Evolutionary conservation across 1,284 basidiomycete species (phyloP), one percentile per base, ranked within the genome.

Genomic region (Heliocybe sulcata): DNA sequence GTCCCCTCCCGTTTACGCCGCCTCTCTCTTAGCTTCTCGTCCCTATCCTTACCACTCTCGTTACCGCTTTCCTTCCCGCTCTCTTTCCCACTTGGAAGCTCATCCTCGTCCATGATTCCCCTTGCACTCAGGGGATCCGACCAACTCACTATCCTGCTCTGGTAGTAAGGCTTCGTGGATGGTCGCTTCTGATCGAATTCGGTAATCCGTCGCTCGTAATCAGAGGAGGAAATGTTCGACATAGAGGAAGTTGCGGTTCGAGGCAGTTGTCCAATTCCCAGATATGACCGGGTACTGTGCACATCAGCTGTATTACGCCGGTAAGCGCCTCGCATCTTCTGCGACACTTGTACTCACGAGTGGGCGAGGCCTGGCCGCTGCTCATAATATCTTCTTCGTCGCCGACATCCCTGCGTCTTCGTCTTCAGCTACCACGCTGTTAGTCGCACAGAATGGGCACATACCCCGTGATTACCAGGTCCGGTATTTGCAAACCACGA

Each of bases 301-400:
- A 68, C 64, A 58, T 71, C 66, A 53, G 75, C 72, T 74, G 49
- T 23, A 59, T 52, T 16, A 38, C 3, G n/a, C 19, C 19, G 38
- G 19, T 42, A 42, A 42, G n/a, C 19, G 38, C n/a, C 55, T 35
- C 22, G 29, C 53, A 45, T 53, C 54, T 26, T 11, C 35, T 29
- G 55, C 54, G 47, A 23, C 12, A n/a, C 11, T 26, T 6, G 22
- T 9, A 75, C 79, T 59, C 63, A 84, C 85, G 82, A 58, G 77
- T 70, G 6, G 87, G 87, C 22, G 86, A 90, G 8, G 75, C 80
- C 63, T 87, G 86, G 1, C 87, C 85, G 62, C 87, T 90, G 64
- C 86, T 88, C 56, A 83, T 67, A 16, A 81, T 65, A 22, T 83
- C 83, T 12, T 85, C 86, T 9, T 82, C 82, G 2, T 61, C 70